Evolutionary conservation across 2,329 filamentous ascomycete species (phyloP), one percentile per base, ranked within the genome.

Genomic region (Sporothrix pseudoabietina): DNA sequence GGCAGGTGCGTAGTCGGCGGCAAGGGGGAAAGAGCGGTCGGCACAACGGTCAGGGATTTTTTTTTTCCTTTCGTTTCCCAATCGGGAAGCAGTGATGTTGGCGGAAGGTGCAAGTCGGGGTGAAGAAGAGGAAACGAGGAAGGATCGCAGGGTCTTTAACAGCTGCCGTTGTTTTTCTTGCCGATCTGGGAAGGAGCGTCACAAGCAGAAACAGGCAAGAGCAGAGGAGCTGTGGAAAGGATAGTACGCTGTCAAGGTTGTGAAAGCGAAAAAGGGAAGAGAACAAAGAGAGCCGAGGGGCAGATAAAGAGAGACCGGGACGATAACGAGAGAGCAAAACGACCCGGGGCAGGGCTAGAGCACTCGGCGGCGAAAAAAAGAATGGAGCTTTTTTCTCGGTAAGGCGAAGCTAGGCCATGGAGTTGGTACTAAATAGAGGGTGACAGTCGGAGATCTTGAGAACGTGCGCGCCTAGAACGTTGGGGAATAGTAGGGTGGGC

Each of bases 81-180:
- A 49, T 72, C 26, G 61, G 65, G 71, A 69, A 39, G 71, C 65
- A 63, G 52, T 66, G 71, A 72, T 69, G 71, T 16, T 59, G 30
- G 54, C 22, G 54, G 54, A 41, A 61, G 52, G 71, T 26, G 63
- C 52, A 69, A 47, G 30, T 41, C 59, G 49, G 59, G 49, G 66
- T 52, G 47, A 8, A 10, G 47, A 7, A 10, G 22, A 41, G 16
- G 7, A 10, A 47, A 35, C 5, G 44, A 72, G 26, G 57, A 49
- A 39, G 30, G 44, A 71, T 19, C 61, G 12, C 4, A 47, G n/a
- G 59, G 22, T 49, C 44, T 26, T 32, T 44, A 26, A 52, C 63
- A 32, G 22, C 26, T 16, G 44, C 63, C 26, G 16, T 39, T 39
- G 26, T 65, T 47, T 47, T 39, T 47, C 35, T 65, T 47, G 52